Base-by-base conservation (phyloP, 352 stramenopile species). In the Globisporangium perplexum region DNA sequence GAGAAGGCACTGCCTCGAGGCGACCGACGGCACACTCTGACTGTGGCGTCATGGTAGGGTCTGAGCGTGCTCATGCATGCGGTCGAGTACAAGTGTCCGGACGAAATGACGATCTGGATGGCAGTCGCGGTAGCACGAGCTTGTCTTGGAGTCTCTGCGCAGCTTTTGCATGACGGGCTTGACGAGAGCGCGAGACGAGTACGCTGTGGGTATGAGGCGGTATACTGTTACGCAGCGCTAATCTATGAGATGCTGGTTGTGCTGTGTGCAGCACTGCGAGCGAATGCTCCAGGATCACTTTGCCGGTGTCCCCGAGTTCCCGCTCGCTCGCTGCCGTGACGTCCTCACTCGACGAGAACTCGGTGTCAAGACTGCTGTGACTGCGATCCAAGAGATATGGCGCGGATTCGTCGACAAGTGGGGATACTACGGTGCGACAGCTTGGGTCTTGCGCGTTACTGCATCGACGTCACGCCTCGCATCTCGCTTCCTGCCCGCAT, bases 251-350 rank as follows among this genome's bases (percentile, higher is more conserved):
- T n/a, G 30, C 23, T 41, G 11, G n/a, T 23, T 51, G 1, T 35
- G 35, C 20, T 59, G 4, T 14, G 17, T 31, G 20, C n/a, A 87
- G 75, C 65, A 82, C 18, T 87, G 73, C 49, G 56, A 68, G 4
- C 71, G 61, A 2, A 68, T 71, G 48, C 47, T 83, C 1, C 44
- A 69, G n/a, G 68, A 83, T 30, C 71, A 72, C 36, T 83, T 91
- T 49, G 60, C 74, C 0, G 77, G 77, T 7, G 76, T 90, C 1
- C 72, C 81, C 1, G 68, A 87, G 43, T 91, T 91, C 33, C 75
- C 72, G 8, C 65, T 85, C 35, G 47, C 67, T 15, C 56, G 24
- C 17, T 79, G 68, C 49, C 72, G 68, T n/a, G 30, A 55, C 28
- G 35, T 67, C 10, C 45, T 82, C n/a, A 31, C 58, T 18, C 47